A percentile compares a stretch with the other conserved stretches of the same genome.
Conservation (phyloP, 371 early-diverging fungal species). For the Sporodiniella umbellata region DNA sequence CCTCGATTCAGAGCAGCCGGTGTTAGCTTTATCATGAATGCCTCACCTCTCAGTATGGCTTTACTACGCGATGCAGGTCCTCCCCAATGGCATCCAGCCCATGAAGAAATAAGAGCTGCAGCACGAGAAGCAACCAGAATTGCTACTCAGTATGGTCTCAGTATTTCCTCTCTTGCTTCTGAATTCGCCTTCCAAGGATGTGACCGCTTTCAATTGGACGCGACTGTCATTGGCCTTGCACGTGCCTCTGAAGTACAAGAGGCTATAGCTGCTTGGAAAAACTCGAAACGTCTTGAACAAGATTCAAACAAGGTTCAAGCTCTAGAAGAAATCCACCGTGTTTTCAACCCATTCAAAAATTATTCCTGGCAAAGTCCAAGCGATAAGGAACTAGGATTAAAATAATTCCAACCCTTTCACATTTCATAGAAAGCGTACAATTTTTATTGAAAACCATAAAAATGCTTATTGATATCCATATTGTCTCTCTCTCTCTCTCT, state of each 20-base stretch:
- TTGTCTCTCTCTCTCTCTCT: too few relatives aligned
- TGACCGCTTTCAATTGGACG: constrained; percentile 41
- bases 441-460: too few relatives aligned
- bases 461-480: too few relatives aligned
- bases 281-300: constrained; percentile 30
- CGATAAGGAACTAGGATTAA: constrained; percentile 28
- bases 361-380: constrained; percentile 48
- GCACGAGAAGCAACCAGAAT: constrained; percentile 47
- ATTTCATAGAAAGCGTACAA: too few relatives aligned
- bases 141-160: constrained; percentile 30
- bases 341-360: constrained; percentile 37
- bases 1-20: constrained; percentile 57
- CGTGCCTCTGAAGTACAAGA: constrained; percentile 60
- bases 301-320: constrained; percentile 23
- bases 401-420: constrained; percentile 25
- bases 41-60: constrained; percentile 81
- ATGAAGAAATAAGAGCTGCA: constrained; percentile 49
- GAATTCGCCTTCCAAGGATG: constrained; percentile 59
- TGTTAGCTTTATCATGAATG: constrained; percentile 62
- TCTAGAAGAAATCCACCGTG: constrained; percentile 14
- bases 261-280: constrained; percentile 50
- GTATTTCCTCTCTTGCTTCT: constrained; percentile 62
- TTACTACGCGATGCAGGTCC: constrained; percentile 56
- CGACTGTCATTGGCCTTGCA: constrained; percentile 67
- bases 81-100: constrained; percentile 80